Base-by-base conservation (phyloP, 805 yeast genomes). In the Schwanniomyces occidentalis region DNA sequence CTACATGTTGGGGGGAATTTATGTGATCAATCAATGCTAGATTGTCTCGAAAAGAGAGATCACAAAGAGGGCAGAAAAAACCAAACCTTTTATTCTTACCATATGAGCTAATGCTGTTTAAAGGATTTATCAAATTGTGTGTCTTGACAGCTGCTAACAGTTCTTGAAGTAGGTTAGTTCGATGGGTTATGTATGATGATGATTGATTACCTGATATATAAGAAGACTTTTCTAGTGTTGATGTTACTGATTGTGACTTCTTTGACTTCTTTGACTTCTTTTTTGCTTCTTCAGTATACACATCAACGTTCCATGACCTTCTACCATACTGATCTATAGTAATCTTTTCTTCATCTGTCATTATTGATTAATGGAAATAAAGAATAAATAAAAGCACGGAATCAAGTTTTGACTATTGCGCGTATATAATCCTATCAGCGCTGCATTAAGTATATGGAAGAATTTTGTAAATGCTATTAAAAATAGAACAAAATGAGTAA, bases 11-110 rank as follows among this genome's bases (percentile, higher is more conserved):
- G 22, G 79, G 80, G 23, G 88, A 78, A 51, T 86, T 88, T 51
- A 87, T 65, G 62, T 93, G 98, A 52, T 90, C 95, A 3, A 87
- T 71, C 54, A 80, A 79, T 42, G 88, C 84, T 46, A 88, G 62
- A 37, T 85, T 83, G 54, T 93, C 97, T 51, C 88, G 80, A 61
- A 78, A 91, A 2, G 91, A 82, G 38, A 86, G 57, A 43, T 82
- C 77, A 58, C 99, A 93, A 2, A 76, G 57, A 8, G 82, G 85
- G 60, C 99, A 93, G 48, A 75, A 75, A 59, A 91, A 91, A 15
- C 97, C 96, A 41, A 86, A 85, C 16, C 85, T 77, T 72, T 35
- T 88, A 78, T 41, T 64, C 27, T 46, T 58, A 34, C 52, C 69
- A 45, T 12, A 52, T 1, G 48, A 36, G 2, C 15, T 22, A 20